Base-by-base conservation (phyloP, 345 rosid genomes). In the Eucalyptus albens region DNA sequence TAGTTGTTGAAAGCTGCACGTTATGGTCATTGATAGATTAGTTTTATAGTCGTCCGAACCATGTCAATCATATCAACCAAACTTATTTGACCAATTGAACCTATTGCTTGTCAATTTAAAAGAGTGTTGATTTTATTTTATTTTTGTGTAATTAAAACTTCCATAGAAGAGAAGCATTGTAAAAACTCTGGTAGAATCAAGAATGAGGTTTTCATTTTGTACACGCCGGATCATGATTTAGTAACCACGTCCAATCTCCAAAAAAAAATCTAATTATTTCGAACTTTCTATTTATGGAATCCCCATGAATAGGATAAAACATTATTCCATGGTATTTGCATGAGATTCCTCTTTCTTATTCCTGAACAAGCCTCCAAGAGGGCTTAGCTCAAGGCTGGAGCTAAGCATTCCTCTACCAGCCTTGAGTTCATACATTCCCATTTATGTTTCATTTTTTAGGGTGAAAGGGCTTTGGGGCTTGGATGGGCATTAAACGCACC, bases 111-210 rank as follows among this genome's bases (percentile, higher is more conserved):
- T 77, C 85, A 4, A 40, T 40, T 21, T 40, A 21, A 40, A 77
- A 11, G 27, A 40, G 29, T 21, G 0, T 0, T 1, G 11, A 6
- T 15, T 44, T 44, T 44, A 2, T 44, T 44, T 2, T 44, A 8
- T 13, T 8, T 31, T 53, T 3, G 0, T n/a, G 80, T 8, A 67
- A 8, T 19, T 53, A 21, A 53, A 8, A 53, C 2, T 53, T 53
- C 26, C 2, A 53, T 53, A 53, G 42, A 69, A 31, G 42, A 69
- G 80, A 69, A 31, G 80, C 4, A 16, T 49, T 55, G 5, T 49
- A 29, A 49, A 26, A 49, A 50, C 50, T 86, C 9, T 15, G 1
- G 12, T 86, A 50, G 51, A 27, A 49, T 86, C 4, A 33, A 86
- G 40, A 86, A 15, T 49, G 87, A 50, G 19, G 50, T 22, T 86